Percentiles rank a stretch among this genome's conserved stretches.
These are phyloP conservation scores for Salvia hispanica DNA, from an alignment of 257 asterid species.

Conservation along the genomic window DNA sequence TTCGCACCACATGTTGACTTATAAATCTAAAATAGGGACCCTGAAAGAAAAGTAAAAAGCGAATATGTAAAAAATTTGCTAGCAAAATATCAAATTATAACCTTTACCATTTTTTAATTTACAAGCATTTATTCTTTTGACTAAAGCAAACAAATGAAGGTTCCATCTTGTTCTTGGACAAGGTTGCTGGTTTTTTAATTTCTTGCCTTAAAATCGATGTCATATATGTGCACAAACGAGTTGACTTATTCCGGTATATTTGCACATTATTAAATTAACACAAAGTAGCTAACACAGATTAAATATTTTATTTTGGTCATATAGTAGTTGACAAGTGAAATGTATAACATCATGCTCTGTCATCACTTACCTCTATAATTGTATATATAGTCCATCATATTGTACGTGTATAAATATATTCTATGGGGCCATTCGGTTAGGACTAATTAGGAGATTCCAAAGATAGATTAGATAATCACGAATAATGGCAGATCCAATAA, in stretches of 20 bases:
- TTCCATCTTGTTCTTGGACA: constrained; percentile 20
- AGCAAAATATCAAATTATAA: not conserved
- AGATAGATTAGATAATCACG: no score
- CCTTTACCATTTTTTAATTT: not conserved
- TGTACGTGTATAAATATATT: not conserved
- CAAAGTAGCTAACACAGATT: constrained; percentile 8
- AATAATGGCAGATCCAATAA: no score
- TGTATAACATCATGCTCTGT: constrained; percentile 31
- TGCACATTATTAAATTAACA: constrained; percentile 6
- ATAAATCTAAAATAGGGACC: constrained; percentile 4
- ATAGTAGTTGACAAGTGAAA: constrained; percentile 30
- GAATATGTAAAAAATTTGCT: not conserved
- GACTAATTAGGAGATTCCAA: no score
- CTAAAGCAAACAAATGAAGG: constrained; percentile 24
- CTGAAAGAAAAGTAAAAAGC: not conserved
- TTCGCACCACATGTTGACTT: constrained; percentile 14
- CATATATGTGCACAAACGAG: constrained; percentile 12
- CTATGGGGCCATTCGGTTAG: not conserved
- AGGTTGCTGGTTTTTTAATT: constrained; percentile 10
- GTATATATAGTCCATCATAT: not conserved
- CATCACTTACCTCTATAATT: constrained; percentile 26
- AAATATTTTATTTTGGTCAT: not conserved
- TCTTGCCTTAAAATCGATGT: constrained; percentile 25
- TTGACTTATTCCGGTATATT: constrained; percentile 30
- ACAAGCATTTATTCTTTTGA: constrained; percentile 30